These are phyloP conservation scores for sunflower (Helianthus annuus) DNA, from an alignment of 129 eudicot genomes.

Conservation along the genomic window HanXRQr2.0-SUNRISE NC_035446.2:163103959-163104458, in stretches of 20 bases:
- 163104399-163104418: slow-evolving; percentile 40
- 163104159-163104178: slow-evolving; percentile 5
- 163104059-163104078: slow-evolving; percentile 46
- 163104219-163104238: slow-evolving; percentile 35
- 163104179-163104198: slow-evolving; percentile 46
- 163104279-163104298: slow-evolving; percentile 36
- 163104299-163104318: slow-evolving; percentile 43
- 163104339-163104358: slow-evolving; percentile 39
- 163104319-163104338: slow-evolving; percentile 39
- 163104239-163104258: slow-evolving; percentile 43
- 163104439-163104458: slow-evolving; percentile 33
- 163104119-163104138: slow-evolving; percentile 30
- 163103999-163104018: slow-evolving; percentile 43
- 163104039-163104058: slow-evolving; percentile 42
- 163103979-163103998: slow-evolving; percentile 33
- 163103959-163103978: slow-evolving; percentile 26
- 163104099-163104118: slow-evolving; percentile 37
- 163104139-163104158: slow-evolving; percentile 12
- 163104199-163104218: slow-evolving; percentile 44
- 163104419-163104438: slow-evolving; percentile 47
- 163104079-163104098: slow-evolving; percentile 32
- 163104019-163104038: slow-evolving; percentile 22
- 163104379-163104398: slow-evolving; percentile 40
- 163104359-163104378: slow-evolving; percentile 34
- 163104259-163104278: slow-evolving; percentile 42